phyloP scores from a whole-genome alignment of 139 green algal species.

The Chlamydomonas sp. region DNA sequence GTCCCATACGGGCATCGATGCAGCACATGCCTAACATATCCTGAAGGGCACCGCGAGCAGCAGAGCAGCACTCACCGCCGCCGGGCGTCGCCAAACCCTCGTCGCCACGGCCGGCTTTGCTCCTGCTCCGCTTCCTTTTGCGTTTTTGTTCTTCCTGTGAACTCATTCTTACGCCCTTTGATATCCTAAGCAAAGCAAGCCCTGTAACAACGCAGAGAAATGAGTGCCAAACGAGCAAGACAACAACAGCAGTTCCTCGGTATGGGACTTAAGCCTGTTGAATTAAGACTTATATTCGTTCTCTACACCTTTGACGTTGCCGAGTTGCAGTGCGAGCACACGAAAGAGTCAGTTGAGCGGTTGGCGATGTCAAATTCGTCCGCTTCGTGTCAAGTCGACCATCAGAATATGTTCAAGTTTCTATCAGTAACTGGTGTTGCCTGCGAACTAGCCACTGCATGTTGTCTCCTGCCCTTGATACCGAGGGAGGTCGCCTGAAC shows the following conservation, averaged over 20 bases:
- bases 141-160: conserved; percentile 17
- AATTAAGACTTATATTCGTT: background rate
- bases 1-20: no score
- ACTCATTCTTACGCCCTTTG: background rate
- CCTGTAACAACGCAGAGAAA: background rate
- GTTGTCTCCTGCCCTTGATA: no score
- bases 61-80: background rate
- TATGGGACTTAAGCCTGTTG: background rate
- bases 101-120: conserved; percentile 20
- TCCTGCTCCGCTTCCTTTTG: conserved; percentile 34
- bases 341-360: background rate
- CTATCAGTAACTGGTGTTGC: no score
- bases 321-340: background rate
- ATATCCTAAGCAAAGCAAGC: background rate
- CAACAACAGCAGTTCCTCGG: no score
- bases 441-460: no score
- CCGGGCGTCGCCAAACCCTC: background rate
- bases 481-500: no score
- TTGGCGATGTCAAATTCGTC: background rate
- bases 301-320: background rate
- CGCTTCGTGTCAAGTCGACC: no score
- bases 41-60: no score
- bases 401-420: no score
- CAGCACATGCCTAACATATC: no score
- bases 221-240: background rate